Evolutionary conservation across 441 rosid genomes (phyloP).

Genomic region (Erysimum pusillum): DNA sequence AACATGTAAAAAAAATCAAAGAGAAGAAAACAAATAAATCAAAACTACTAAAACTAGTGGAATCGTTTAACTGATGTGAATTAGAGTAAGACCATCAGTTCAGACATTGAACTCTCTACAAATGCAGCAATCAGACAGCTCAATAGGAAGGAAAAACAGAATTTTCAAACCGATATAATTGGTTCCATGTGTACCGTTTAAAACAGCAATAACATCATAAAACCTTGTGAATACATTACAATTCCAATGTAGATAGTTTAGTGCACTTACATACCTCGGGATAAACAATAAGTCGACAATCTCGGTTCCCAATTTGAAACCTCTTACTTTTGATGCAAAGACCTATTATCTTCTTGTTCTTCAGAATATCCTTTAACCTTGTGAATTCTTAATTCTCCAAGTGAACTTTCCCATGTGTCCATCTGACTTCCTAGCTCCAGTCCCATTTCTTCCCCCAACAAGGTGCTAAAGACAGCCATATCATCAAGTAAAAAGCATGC

Average conservation of each 20-base stretch:
- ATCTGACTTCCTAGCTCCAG: constrained; percentile 88
- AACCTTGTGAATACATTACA: constrained; percentile 6
- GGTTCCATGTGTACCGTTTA: constrained; percentile 18
- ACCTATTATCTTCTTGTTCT: constrained; percentile 98
- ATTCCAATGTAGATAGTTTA: constrained; percentile 19
- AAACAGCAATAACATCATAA: constrained; percentile 33
- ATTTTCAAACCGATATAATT: neutral
- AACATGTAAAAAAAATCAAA: too few relatives aligned
- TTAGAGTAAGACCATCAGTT: constrained; percentile 60
- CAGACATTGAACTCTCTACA: constrained; percentile 47
- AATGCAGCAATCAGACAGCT: constrained; percentile 39
- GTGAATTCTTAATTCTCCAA: constrained; percentile 96
- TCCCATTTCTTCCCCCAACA: constrained; percentile 78
- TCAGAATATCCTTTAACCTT: constrained; percentile 89
- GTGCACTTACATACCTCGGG: constrained; percentile 81
- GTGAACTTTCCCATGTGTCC: constrained; percentile 90
- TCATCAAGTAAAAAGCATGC: constrained; percentile 87
- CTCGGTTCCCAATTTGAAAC: constrained; percentile 98
- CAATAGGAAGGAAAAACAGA: constrained; percentile 28
- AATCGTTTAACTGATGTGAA: too few relatives aligned
- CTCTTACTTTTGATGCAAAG: constrained; percentile 97
- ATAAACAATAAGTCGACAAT: constrained; percentile 97
- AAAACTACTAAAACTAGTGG: too few relatives aligned
- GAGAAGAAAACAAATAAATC: too few relatives aligned
- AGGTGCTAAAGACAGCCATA: constrained; percentile 89